Conservation (phyloP, 495 filamentous ascomycete genomes). For the Diplogelasinospora grovesii region DNA sequence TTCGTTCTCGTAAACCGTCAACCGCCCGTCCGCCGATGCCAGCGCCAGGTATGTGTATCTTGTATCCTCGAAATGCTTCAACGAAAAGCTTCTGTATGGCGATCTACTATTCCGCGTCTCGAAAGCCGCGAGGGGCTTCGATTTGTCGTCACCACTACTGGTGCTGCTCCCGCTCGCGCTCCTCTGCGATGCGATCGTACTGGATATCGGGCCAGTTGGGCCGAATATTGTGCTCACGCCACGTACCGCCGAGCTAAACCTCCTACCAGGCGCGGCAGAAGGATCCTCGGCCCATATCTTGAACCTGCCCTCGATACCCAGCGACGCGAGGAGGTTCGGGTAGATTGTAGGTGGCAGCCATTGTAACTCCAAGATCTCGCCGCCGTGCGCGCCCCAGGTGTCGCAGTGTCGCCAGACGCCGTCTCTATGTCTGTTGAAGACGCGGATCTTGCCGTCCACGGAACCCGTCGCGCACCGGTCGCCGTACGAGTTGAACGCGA, state of each 20-base stretch:
- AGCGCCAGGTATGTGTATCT: conserved; percentile 75
- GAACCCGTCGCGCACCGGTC: conserved; percentile 85
- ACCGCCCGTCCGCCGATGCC: conserved; percentile 69
- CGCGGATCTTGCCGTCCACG: conserved; percentile 86
- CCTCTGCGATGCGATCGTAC: neutral
- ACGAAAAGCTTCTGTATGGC: conserved; percentile 65
- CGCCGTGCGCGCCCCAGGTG: conserved; percentile 85
- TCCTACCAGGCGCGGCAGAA: conserved; percentile 64
- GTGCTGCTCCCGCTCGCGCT: conserved; percentile 5
- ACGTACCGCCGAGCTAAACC: conserved; percentile 51
- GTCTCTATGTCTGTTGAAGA: conserved; percentile 76
- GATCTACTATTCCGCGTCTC: conserved; percentile 35
- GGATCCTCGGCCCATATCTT: conserved; percentile 88
- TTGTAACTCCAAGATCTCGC: conserved; percentile 83
- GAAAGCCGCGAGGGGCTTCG: conserved; percentile 33
- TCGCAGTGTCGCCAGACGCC: conserved; percentile 75
- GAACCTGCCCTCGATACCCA: conserved; percentile 80
- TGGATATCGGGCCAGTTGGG: no score
- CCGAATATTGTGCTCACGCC: neutral
- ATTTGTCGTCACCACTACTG: neutral
- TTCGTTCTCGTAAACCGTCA: conserved; percentile 78
- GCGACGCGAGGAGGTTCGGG: conserved; percentile 52
- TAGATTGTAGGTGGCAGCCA: conserved; percentile 60
- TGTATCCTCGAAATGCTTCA: conserved; percentile 62
- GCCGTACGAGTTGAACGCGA: conserved; percentile 72